Evolutionary conservation across 129 eudicot genomes (phyloP).

Genomic region (Saussurea involucrata): DNA sequence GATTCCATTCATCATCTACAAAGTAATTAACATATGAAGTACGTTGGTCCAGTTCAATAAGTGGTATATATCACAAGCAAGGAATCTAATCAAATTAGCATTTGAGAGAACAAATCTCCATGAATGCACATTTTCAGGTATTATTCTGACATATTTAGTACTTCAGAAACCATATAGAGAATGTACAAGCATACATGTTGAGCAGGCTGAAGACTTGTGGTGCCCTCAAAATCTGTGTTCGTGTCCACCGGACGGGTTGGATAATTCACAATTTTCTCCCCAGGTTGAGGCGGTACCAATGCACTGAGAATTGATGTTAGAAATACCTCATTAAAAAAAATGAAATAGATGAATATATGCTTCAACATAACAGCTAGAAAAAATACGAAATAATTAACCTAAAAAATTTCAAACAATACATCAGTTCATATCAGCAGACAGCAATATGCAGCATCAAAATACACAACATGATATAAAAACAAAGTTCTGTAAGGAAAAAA

Average conservation of each 20-base stretch:
- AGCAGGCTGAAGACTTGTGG: slow-evolving; percentile 80
- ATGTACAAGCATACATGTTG: slow-evolving; percentile 59
- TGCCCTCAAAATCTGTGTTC: slow-evolving; percentile 93
- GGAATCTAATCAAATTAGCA: not conserved
- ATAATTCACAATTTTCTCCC: slow-evolving; percentile 86
- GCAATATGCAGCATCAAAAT: not conserved
- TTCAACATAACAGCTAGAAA: slow-evolving; percentile 13
- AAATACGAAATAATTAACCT: not conserved
- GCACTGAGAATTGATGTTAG: slow-evolving; percentile 44
- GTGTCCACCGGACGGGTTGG: slow-evolving; percentile 95
- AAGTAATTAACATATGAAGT: not conserved
- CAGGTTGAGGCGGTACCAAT: slow-evolving; percentile 77
- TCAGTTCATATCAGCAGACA: not conserved
- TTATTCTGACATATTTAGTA: too few species aligned
- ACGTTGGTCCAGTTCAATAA: not conserved
- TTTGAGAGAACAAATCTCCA: too few species aligned
- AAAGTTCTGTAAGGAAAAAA: not conserved
- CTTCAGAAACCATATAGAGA: too few species aligned
- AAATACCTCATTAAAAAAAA: slow-evolving; percentile 5
- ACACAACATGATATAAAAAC: not conserved
- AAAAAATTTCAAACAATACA: not conserved
- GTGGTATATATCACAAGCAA: not conserved
- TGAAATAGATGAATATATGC: not conserved
- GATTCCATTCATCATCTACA: too few species aligned
- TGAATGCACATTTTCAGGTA: too few species aligned